Percentiles rank a stretch among this genome's conserved stretches.
Conservation (phyloP, 352 stramenopile genomes). For the Globisporangium camurandrum region DNA sequence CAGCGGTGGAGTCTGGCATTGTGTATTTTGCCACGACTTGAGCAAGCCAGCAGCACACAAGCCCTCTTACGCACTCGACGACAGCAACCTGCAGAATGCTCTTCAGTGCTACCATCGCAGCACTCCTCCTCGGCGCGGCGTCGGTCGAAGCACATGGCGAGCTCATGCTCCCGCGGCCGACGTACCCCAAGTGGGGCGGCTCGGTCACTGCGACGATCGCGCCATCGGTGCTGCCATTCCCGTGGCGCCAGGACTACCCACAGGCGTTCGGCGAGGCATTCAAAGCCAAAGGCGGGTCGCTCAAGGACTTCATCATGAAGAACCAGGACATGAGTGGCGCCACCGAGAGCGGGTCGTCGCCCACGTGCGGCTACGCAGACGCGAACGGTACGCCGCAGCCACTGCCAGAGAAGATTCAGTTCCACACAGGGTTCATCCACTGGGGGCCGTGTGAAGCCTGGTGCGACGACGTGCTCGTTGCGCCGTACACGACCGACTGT, state of each 20-base stretch:
- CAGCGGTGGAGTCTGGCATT: no score
- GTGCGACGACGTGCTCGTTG: conserved; percentile 9
- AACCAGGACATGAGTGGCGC: conserved; percentile 20
- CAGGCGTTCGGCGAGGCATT: conserved; percentile 5
- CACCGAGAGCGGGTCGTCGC: neutral
- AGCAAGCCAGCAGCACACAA: neutral
- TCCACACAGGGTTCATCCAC: conserved; percentile 17
- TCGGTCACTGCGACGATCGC: conserved; percentile 2
- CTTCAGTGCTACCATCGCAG: neutral
- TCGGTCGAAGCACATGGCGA: conserved; percentile 2
- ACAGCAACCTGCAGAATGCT: no score
- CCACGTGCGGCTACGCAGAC: conserved; percentile 4
- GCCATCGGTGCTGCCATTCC: conserved; percentile 1
- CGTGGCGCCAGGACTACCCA: conserved; percentile 4
- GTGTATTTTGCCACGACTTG: neutral
- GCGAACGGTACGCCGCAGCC: conserved; percentile 5
- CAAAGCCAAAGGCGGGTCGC: conserved; percentile 3
- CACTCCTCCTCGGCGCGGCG: neutral
- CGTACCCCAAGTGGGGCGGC: conserved; percentile 5
- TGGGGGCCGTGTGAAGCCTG: conserved; percentile 12
- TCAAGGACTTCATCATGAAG: conserved; percentile 26
- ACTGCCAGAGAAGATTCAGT: conserved; percentile 8
- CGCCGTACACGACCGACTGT: conserved; percentile 11
- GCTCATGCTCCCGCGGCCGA: conserved; percentile 1
- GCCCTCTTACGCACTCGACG: neutral